Base-by-base conservation (phyloP, 2,329 filamentous ascomycete genomes). In the Calonectria leucothoes region DNA sequence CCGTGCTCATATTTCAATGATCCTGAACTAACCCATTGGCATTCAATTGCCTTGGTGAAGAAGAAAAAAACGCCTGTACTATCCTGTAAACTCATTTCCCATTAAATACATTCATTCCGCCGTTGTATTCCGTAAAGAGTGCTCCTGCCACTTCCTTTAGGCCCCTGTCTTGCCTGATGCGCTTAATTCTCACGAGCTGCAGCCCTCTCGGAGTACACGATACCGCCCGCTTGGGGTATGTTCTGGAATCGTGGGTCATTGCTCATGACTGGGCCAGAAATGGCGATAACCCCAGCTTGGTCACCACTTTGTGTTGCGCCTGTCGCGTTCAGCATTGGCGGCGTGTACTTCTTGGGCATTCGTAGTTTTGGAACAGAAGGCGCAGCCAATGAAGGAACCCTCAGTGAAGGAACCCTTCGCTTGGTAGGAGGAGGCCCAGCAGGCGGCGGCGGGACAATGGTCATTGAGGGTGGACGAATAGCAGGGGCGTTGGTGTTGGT, bases 341-440 rank as follows among this genome's bases (percentile, higher is more conserved):
- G 85, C 0, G 78, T 72, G 76, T 87, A 85, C 75, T 85, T 85
- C 76, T 85, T 88, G 0, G 87, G 85, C 14, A 86, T 78, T 0
- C 82, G 79, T 0, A 87, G 78, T 29, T 84, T 85, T 2, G 81
- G 81, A 0, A 87, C 74, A 0, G 86, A 85, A 0, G 87, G 85
- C 2, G 86, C 79, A 0, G 77, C 64, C 10, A 88, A 77, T 0
- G 82, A 82, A 0, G 86, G 84, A 0, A 86, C 81, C 37, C 76
- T 82, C 39, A 64, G 27, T 6, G 55, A 39, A 6, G 52, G 67
- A 8, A 52, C 45, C 42, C 37, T 45, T 2, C 77, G 29, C 25
- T 76, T 77, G 5, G 69, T 67, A 4, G 78, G 65, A 3, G 82
- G 78, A 1, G 81, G 81, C 0, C 78, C 79, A 0, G 80, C 76